Percentiles rank a stretch among this genome's conserved stretches.
Evolutionary conservation across 1,139 yeast species (phyloP).

Genomic region (Geotrichum carabidarum): DNA sequence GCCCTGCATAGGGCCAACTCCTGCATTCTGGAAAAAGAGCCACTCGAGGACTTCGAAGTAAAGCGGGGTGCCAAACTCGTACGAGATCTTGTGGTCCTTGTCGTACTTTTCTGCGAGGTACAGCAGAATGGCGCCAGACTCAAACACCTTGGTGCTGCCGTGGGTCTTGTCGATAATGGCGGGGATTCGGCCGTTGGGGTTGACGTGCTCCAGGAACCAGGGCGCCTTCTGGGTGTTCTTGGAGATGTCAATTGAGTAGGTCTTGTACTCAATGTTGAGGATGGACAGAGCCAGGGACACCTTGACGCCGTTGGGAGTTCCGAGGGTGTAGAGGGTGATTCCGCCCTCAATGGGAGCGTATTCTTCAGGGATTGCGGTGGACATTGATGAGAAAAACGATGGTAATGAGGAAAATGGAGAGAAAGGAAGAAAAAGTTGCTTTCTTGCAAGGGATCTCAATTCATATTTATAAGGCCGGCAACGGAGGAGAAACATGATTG

Average conservation of each 20-base stretch:
- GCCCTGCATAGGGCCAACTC: slow-evolving; percentile 59
- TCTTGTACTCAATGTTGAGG: slow-evolving; percentile 46
- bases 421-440: background rate
- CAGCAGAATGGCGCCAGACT: slow-evolving; percentile 55
- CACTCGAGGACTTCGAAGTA: slow-evolving; percentile 52
- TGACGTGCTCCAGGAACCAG: slow-evolving; percentile 48
- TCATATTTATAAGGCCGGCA: no score
- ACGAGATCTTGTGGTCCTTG: slow-evolving; percentile 47
- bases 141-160: slow-evolving; percentile 38
- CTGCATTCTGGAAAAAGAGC: slow-evolving; percentile 53
- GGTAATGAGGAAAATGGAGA: background rate
- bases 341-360: slow-evolving; percentile 16
- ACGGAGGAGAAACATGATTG: no score
- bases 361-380: slow-evolving; percentile 12
- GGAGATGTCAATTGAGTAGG: slow-evolving; percentile 42
- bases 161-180: slow-evolving; percentile 44
- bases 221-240: slow-evolving; percentile 46
- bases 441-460: background rate
- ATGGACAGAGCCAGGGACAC: slow-evolving; percentile 47
- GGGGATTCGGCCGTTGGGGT: slow-evolving; percentile 63
- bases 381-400: background rate
- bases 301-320: slow-evolving; percentile 58
- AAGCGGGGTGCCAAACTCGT: slow-evolving; percentile 42
- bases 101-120: slow-evolving; percentile 57
- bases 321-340: slow-evolving; percentile 43